Evolutionary conservation across 768 basidiomycete species (phyloP).

Genomic region (Dacryopinax primogenitus): DNA sequence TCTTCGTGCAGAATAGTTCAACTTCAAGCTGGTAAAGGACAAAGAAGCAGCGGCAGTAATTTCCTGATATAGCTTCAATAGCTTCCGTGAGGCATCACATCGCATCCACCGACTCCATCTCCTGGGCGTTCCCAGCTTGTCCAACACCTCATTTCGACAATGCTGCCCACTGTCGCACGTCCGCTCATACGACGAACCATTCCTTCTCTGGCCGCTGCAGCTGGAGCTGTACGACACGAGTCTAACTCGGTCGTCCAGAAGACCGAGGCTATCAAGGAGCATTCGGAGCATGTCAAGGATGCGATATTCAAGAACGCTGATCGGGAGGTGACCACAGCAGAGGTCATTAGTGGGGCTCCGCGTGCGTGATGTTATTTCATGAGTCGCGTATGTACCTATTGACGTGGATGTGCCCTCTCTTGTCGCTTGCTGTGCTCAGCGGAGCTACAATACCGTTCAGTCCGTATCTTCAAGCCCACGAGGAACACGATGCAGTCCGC

Average conservation of each 20-base stretch:
- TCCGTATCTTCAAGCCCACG: constrained; percentile 86
- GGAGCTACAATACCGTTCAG: constrained; percentile 73
- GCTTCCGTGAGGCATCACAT: too few relatives aligned
- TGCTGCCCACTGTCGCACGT: too few relatives aligned
- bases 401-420: not conserved
- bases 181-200: too few relatives aligned
- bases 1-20: too few relatives aligned
- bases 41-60: too few relatives aligned
- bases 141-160: too few relatives aligned
- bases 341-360: constrained; percentile 76
- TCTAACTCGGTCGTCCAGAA: not conserved
- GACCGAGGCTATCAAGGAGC: constrained; percentile 4
- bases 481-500: constrained; percentile 95
- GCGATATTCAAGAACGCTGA: not conserved
- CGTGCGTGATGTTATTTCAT: constrained; percentile 30
- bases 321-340: constrained; percentile 59
- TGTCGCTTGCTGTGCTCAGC: constrained; percentile 30
- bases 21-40: too few relatives aligned
- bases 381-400: not conserved
- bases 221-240: not conserved
- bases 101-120: too few relatives aligned
- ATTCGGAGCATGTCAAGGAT: not conserved
- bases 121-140: too few relatives aligned
- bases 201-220: too few relatives aligned
- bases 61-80: too few relatives aligned